Evolutionary conservation across 1,284 basidiomycete genomes (phyloP), one percentile per base, ranked within the genome.

Genomic region (Pyrrhoderma noxium): DNA sequence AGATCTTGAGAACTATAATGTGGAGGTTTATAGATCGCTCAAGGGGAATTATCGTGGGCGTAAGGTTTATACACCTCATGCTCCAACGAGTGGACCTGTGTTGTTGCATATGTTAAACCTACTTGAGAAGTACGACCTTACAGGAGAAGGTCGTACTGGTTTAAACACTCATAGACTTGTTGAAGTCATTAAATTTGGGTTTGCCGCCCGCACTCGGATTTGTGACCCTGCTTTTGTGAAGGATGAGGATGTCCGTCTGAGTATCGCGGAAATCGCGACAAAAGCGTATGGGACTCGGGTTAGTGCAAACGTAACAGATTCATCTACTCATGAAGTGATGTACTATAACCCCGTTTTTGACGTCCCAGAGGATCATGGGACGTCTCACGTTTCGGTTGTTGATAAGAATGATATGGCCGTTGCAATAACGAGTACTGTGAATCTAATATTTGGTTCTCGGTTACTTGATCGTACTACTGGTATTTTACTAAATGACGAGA

Each of bases 401-500:
- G 93, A 96, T 67, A 74, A 76, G 59, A 74, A 85, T 63, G 91
- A 90, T 34, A 92, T 93, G 74, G 90, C 85, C 0, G 89, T 92
- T 2, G 68, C 88, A 19, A 65, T 96, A 22, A 96, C 93, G 1
- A 85, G 85, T 1, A 94, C 93, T 0, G 82, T 97, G 47, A 97
- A 97, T 65, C 59, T 83, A 44, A 63, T 93, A 27, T 96, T 95
- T 67, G 93, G 93, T n/a, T 90, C 86, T 3, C 74, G 74, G 51
- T 85, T 95, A 11, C 75, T 94, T 62, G 91, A 93, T 65, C 77
- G 85, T 0, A 75, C 80, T 36, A 94, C 91, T 0, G 94, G 93
- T 0, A 75, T 97, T 23, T 79, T 97, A 49, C 67, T 97, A 42
- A 96, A 97, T 62, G 83, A 97, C 62, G 90, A 95, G 76, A 88